Conservation (phyloP, 75 land plant genomes). For the Pinus taeda region DNA sequence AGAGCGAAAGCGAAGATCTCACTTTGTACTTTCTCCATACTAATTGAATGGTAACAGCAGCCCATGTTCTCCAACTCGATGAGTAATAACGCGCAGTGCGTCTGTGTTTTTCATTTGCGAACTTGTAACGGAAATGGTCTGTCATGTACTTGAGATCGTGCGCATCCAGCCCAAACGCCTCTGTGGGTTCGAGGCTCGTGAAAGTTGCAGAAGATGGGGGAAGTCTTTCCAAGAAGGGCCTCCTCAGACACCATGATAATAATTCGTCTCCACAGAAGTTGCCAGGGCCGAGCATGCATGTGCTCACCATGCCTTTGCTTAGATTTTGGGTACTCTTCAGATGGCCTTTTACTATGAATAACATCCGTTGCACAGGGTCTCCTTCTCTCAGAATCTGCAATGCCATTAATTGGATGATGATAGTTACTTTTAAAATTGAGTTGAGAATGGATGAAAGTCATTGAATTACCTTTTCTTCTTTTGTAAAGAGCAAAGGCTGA, state of each 20-base stretch:
- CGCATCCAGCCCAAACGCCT: slow-evolving; percentile 78
- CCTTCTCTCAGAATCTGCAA: slow-evolving; percentile 77
- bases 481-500: slow-evolving; percentile 75
- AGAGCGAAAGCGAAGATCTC: slow-evolving; percentile 14
- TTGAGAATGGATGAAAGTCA: background rate
- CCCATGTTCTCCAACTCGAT: slow-evolving; percentile 90
- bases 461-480: slow-evolving; percentile 69
- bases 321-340: slow-evolving; percentile 63
- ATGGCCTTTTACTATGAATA: slow-evolving; percentile 76
- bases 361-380: slow-evolving; percentile 74
- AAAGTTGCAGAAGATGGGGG: slow-evolving; percentile 89
- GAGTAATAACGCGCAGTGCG: slow-evolving; percentile 58
- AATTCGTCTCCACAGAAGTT: slow-evolving; percentile 86
- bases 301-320: slow-evolving; percentile 59
- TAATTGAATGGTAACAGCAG: slow-evolving; percentile 82
- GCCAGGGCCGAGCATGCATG: slow-evolving; percentile 71
- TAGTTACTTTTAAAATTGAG: background rate
- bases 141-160: slow-evolving; percentile 66
- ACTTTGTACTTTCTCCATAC: slow-evolving; percentile 73
- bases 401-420: background rate
- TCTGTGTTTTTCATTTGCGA: slow-evolving; percentile 73
- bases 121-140: slow-evolving; percentile 76
- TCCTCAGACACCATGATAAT: slow-evolving; percentile 79
- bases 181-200: slow-evolving; percentile 54
- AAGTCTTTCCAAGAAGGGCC: slow-evolving; percentile 60